phyloP scores from a whole-genome alignment of 495 filamentous ascomycete species.

The Cladorrhinum samala region DNA sequence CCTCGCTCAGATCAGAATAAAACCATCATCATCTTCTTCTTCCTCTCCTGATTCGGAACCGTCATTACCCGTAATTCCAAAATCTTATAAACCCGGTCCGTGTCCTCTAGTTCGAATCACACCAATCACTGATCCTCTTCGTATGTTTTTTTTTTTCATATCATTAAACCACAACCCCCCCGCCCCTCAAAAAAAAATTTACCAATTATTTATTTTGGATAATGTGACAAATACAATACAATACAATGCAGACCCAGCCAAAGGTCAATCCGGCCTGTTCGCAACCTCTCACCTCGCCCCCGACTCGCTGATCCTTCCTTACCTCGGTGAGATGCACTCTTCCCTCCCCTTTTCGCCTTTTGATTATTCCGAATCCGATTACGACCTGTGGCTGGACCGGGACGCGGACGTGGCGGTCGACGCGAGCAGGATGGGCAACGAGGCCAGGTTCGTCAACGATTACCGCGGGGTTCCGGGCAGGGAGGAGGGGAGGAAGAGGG shows the following conservation, averaged over 20 bases:
- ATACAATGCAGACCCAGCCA: slow-evolving; percentile 50
- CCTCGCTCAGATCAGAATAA: slow-evolving; percentile 29
- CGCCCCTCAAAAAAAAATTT: background rate
- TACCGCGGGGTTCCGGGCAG: slow-evolving; percentile 53
- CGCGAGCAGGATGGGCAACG: slow-evolving; percentile 55
- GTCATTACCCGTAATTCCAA: slow-evolving; percentile 23
- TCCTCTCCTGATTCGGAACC: no score
- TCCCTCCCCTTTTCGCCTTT: background rate
- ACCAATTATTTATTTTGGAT: background rate
- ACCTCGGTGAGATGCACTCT: slow-evolving; percentile 56
- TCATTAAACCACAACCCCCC: no score
- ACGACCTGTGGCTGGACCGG: slow-evolving; percentile 60
- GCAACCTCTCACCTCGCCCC: slow-evolving; percentile 52
- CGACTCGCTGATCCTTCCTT: slow-evolving; percentile 55
- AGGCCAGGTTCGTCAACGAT: slow-evolving; percentile 69
- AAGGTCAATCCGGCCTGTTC: slow-evolving; percentile 61
- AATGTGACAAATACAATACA: background rate
- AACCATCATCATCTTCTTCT: no score
- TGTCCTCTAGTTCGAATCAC: slow-evolving; percentile 47
- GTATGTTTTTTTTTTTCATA: slow-evolving; percentile 3
- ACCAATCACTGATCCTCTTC: slow-evolving; percentile 41
- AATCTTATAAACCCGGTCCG: slow-evolving; percentile 35
- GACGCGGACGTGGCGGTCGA: slow-evolving; percentile 57
- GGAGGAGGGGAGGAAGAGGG: slow-evolving; percentile 11
- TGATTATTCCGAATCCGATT: slow-evolving; percentile 49